Conservation (phyloP, 306 rosid genomes). For the Fragaria vesca region DNA sequence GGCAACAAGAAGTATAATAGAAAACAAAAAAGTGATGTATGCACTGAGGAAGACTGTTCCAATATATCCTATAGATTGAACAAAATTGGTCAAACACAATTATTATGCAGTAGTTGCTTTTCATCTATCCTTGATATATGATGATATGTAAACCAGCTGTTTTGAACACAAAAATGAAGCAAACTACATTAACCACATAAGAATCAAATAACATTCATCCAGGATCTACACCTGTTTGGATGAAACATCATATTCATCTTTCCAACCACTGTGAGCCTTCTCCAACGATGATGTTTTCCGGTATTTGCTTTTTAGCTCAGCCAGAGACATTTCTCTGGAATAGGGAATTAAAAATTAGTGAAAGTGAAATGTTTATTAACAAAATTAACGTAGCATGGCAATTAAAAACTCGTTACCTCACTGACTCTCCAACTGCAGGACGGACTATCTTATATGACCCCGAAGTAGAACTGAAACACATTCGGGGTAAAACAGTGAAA, state of each 20-base stretch:
- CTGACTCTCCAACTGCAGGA: conserved; percentile 95
- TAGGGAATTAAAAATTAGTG: conserved; percentile 13
- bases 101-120: not conserved
- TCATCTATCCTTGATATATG: not conserved
- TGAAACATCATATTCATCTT: conserved; percentile 86
- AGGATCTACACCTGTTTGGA: conserved; percentile 77
- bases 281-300: conserved; percentile 74
- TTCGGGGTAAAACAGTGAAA: conserved; percentile 21
- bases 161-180: not conserved
- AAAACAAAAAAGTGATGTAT: not conserved
- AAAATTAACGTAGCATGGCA: conserved; percentile 13
- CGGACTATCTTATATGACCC: conserved; percentile 85
- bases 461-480: conserved; percentile 71
- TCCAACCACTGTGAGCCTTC: conserved; percentile 88
- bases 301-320: conserved; percentile 83
- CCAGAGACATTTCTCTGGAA: conserved; percentile 84
- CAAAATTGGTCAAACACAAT: not conserved
- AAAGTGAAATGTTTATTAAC: conserved; percentile 10
- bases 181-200: not conserved
- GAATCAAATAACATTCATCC: conserved; percentile 16
- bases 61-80: not conserved
- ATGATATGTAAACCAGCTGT: not conserved
- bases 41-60: not conserved
- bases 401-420: conserved; percentile 51
- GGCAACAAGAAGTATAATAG: not conserved